phyloP scores from a whole-genome alignment of 805 yeast species.

The Candida insectalens region DNA sequence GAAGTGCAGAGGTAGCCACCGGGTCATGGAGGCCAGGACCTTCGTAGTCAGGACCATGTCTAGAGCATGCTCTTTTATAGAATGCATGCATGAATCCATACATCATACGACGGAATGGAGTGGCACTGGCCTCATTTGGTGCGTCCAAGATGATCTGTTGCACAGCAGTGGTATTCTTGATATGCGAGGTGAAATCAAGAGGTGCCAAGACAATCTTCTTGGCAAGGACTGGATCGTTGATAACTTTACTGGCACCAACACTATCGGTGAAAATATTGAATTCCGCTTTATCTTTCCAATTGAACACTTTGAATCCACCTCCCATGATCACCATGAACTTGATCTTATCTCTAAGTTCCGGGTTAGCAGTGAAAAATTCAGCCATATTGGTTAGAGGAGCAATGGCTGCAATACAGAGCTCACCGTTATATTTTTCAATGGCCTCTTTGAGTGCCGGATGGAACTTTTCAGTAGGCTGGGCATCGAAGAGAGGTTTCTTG shows the following conservation, averaged over 20 bases:
- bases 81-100: constrained; percentile 45
- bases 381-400: constrained; percentile 76
- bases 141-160: constrained; percentile 27
- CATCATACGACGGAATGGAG: constrained; percentile 43
- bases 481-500: constrained; percentile 10
- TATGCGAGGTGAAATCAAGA: constrained; percentile 61
- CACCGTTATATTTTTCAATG: constrained; percentile 28
- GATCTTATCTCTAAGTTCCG: constrained; percentile 40
- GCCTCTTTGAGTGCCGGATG: constrained; percentile 14
- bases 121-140: constrained; percentile 17
- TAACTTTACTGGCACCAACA: constrained; percentile 53
- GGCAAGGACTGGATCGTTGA: constrained; percentile 36
- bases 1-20: constrained; percentile 50
- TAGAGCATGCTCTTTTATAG: constrained; percentile 32
- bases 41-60: constrained; percentile 28
- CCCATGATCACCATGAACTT: constrained; percentile 67
- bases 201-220: constrained; percentile 50
- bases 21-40: constrained; percentile 86
- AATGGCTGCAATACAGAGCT: constrained; percentile 56
- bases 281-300: constrained; percentile 40
- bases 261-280: constrained; percentile 75
- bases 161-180: constrained; percentile 11
- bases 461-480: constrained; percentile 7
- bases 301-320: constrained; percentile 36
- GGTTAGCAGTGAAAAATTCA: constrained; percentile 40